Percentiles rank a stretch among this genome's conserved stretches.
Evolutionary conservation across 768 basidiomycete genomes (phyloP).

Genomic region (Podaxis sp.): DNA sequence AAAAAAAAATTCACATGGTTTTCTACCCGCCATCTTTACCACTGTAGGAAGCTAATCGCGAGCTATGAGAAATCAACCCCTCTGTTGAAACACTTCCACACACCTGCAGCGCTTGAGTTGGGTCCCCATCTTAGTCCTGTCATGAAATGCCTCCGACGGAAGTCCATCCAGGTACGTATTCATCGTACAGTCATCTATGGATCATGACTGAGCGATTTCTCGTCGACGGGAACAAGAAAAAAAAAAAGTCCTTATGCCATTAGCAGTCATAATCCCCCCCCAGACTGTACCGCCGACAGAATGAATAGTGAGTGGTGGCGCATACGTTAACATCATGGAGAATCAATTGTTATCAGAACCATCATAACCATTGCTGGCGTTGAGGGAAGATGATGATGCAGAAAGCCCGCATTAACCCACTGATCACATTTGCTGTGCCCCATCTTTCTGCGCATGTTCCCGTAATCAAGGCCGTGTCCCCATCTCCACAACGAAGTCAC

Average conservation of each 20-base stretch:
- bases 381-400: background rate
- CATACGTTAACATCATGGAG: background rate
- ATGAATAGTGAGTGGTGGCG: background rate
- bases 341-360: background rate
- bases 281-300: background rate
- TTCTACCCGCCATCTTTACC: background rate
- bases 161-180: too few species aligned
- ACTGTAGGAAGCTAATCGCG: background rate
- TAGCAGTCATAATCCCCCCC: background rate
- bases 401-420: constrained; percentile 3
- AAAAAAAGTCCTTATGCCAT: background rate
- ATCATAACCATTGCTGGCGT: background rate
- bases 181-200: too few species aligned
- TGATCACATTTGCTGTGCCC: background rate
- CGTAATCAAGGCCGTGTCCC: background rate
- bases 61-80: background rate
- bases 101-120: background rate
- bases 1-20: background rate
- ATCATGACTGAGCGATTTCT: too few species aligned
- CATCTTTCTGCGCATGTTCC: background rate
- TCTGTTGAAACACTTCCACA: background rate
- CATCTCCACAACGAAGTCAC: background rate
- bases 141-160: too few species aligned
- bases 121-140: too few species aligned
- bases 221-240: too few species aligned